Conservation (phyloP, 371 early-diverging fungal genomes). For the Mortierella sp. region DNA sequence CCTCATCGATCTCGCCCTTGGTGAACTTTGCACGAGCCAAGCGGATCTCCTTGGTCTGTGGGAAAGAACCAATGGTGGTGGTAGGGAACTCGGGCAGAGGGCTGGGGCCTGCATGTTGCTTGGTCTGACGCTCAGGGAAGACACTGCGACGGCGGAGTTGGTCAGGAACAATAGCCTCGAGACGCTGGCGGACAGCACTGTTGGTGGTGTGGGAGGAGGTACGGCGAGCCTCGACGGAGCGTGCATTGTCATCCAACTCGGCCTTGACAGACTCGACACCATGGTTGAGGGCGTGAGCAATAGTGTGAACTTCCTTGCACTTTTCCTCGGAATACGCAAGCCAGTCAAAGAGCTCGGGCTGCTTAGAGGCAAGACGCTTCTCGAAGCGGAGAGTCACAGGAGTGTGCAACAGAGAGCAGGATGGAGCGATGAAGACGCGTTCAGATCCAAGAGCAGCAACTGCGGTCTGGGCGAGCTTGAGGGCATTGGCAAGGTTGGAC, state of each 20-base stretch:
- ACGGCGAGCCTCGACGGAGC: conserved; percentile 77
- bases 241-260: conserved; percentile 78
- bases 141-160: conserved; percentile 81
- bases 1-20: conserved; percentile 79
- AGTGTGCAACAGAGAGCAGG: conserved; percentile 92
- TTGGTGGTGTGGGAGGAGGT: conserved; percentile 86
- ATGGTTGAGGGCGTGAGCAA: conserved; percentile 78
- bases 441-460: conserved; percentile 73
- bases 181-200: conserved; percentile 82
- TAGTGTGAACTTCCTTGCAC: conserved; percentile 78
- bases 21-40: conserved; percentile 88
- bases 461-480: conserved; percentile 75
- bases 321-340: conserved; percentile 94
- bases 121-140: conserved; percentile 78
- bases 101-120: conserved; percentile 83
- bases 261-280: conserved; percentile 75
- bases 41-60: conserved; percentile 97
- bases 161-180: conserved; percentile 73
- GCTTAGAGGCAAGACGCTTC: conserved; percentile 73
- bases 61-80: conserved; percentile 98
- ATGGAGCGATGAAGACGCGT: conserved; percentile 85
- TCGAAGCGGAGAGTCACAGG: conserved; percentile 91
- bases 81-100: conserved; percentile 94
- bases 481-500: conserved; percentile 81
- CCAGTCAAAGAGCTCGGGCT: conserved; percentile 89